Conservation (phyloP, 768 basidiomycete genomes). For the Chalciporus sphaerocephalus region DNA sequence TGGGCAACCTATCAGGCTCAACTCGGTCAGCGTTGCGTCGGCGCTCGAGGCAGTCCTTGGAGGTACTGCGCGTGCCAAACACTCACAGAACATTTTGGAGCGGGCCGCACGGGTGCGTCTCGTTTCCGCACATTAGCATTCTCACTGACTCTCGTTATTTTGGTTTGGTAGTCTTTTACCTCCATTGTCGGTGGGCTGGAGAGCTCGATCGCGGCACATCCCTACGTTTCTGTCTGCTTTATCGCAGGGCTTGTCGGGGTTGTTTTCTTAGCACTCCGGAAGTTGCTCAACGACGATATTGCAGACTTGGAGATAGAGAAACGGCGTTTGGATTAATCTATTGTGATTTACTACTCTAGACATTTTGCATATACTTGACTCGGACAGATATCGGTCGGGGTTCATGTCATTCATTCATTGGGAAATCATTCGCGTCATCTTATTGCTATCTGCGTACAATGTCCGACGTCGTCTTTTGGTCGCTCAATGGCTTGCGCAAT, state of each 20-base stretch:
- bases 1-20: constrained; percentile 53
- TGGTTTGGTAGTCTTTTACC: constrained; percentile 16
- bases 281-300: constrained; percentile 16
- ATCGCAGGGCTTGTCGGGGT: constrained; percentile 9
- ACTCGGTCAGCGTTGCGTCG: constrained; percentile 54
- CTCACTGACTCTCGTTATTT: not conserved
- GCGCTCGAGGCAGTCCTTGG: constrained; percentile 63
- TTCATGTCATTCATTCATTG: not conserved
- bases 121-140: not conserved
- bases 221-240: constrained; percentile 12
- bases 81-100: constrained; percentile 72
- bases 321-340: constrained; percentile 23
- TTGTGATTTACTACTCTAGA: not conserved
- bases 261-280: constrained; percentile 11
- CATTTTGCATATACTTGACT: not conserved
- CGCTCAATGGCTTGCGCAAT: no score
- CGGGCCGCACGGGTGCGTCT: constrained; percentile 56
- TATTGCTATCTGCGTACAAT: no score
- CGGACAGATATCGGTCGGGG: no score
- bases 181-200: constrained; percentile 8
- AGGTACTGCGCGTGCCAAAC: constrained; percentile 45
- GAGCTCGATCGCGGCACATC: constrained; percentile 14
- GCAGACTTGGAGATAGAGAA: constrained; percentile 10
- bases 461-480: no score
- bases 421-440: no score